Evolutionary conservation across 192 early-diverging fungal species (phyloP).

Genomic region (Backusella westeae): DNA sequence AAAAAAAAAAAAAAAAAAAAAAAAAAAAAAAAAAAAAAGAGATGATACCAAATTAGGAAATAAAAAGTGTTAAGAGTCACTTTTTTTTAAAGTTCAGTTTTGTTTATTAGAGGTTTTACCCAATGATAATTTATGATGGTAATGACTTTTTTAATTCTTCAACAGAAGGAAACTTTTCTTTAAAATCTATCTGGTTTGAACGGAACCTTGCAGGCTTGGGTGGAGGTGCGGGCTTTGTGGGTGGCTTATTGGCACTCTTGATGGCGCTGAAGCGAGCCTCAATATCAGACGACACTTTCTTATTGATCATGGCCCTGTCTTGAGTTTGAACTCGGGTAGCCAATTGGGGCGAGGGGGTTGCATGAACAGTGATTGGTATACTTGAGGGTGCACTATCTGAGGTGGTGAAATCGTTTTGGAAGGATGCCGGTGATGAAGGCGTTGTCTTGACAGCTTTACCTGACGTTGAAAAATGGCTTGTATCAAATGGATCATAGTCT

Average conservation of each 20-base stretch:
- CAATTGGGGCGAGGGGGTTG: neutral
- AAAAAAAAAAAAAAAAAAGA: neutral
- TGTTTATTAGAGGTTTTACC: neutral
- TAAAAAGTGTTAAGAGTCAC: neutral
- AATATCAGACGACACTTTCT: slow-evolving; percentile 14
- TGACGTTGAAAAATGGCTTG: neutral
- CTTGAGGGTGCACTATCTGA: neutral
- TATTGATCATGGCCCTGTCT: neutral
- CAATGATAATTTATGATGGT: neutral
- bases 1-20: neutral
- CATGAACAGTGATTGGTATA: slow-evolving; percentile 3
- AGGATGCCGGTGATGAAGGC: neutral
- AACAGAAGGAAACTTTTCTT: slow-evolving; percentile 29
- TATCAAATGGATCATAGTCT: slow-evolving; percentile 21
- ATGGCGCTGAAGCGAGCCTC: slow-evolving; percentile 16
- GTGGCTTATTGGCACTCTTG: neutral
- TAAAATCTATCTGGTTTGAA: slow-evolving; percentile 18
- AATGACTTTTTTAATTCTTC: slow-evolving; percentile 19
- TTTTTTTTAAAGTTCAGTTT: neutral
- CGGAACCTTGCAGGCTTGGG: slow-evolving; percentile 38
- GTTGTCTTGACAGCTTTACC: neutral
- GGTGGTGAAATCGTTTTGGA: neutral
- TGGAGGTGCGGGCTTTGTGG: slow-evolving; percentile 10
- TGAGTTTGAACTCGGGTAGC: neutral
- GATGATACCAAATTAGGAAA: neutral